Evolutionary conservation across 805 yeast species (phyloP).

Genomic region (Lipomyces oligophaga): DNA sequence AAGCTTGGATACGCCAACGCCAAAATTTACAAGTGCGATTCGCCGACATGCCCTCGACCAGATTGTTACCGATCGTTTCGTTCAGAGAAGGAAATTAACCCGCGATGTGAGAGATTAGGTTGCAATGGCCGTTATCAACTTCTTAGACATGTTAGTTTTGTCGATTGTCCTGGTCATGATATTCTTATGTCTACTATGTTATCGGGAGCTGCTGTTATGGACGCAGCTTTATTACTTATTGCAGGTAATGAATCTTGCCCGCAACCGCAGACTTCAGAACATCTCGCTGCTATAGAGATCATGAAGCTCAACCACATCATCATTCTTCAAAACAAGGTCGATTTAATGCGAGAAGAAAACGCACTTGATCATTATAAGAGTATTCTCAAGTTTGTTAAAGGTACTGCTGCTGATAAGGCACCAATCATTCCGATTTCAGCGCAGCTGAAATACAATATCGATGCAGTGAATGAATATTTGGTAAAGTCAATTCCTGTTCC

Average conservation of each 20-base stretch:
- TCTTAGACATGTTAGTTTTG: constrained; percentile 95
- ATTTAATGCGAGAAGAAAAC: constrained; percentile 94
- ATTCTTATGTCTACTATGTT: constrained; percentile 99
- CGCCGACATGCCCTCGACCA: constrained; percentile 83
- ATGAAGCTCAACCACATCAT: constrained; percentile 97
- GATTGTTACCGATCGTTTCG: constrained; percentile 92
- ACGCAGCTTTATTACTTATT: constrained; percentile 90
- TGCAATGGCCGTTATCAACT: constrained; percentile 85
- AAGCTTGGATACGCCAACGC: constrained; percentile 99
- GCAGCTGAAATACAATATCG: constrained; percentile 96
- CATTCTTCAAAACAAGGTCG: constrained; percentile 95
- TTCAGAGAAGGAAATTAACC: constrained; percentile 90
- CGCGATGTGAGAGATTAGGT: constrained; percentile 84
- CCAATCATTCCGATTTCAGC: constrained; percentile 99
- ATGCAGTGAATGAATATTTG: constrained; percentile 95
- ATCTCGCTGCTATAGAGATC: constrained; percentile 98
- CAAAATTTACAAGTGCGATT: constrained; percentile 89
- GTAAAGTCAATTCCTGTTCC: constrained; percentile 96
- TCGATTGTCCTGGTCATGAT: constrained; percentile 99
- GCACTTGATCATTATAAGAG: constrained; percentile 95
- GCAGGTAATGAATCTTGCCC: constrained; percentile 99
- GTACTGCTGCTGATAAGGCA: constrained; percentile 98
- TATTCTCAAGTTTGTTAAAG: constrained; percentile 86
- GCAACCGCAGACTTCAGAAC: constrained; percentile 99
- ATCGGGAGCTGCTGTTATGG: constrained; percentile 99